These are phyloP conservation scores for Cnidoscolus chayamansa DNA, from an alignment of 441 rosid genomes.

Conservation along the genomic window DNA sequence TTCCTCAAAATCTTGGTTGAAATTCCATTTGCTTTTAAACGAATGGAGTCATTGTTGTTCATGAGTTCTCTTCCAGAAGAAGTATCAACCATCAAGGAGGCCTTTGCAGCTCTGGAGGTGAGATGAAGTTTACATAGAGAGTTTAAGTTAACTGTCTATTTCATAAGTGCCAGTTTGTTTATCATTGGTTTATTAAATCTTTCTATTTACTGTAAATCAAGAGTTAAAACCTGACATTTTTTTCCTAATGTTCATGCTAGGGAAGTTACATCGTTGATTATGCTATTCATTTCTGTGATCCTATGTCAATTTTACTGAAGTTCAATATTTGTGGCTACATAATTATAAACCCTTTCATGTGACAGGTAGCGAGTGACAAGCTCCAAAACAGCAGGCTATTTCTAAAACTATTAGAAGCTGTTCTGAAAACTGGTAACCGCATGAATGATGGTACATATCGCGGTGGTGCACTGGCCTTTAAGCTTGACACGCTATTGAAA, in stretches of 20 bases:
- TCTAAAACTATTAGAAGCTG: constrained; percentile 90
- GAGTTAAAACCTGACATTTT: not conserved
- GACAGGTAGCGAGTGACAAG: constrained; percentile 76
- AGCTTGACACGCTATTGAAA: constrained; percentile 91
- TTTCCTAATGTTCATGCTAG: not conserved
- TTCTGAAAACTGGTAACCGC: constrained; percentile 94
- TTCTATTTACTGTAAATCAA: not conserved
- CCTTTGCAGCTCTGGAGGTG: constrained; percentile 77
- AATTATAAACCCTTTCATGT: constrained; percentile 13
- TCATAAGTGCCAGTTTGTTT: not conserved
- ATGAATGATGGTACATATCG: constrained; percentile 97
- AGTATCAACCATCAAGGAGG: constrained; percentile 53
- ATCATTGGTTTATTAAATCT: not conserved
- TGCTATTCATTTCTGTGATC: not conserved
- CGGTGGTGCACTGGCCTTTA: constrained; percentile 94
- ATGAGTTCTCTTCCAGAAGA: constrained; percentile 82
- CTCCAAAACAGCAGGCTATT: constrained; percentile 78
- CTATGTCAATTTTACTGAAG: not conserved
- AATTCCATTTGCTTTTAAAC: constrained; percentile 76
- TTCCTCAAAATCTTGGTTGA: constrained; percentile 75
- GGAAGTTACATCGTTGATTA: not conserved
- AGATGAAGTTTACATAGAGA: constrained; percentile 9
- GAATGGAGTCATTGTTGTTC: constrained; percentile 72
- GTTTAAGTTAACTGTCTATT: not conserved
- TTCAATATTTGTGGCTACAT: not conserved